Conservation (phyloP, 306 rosid species). For the Vicia faba region DNA sequence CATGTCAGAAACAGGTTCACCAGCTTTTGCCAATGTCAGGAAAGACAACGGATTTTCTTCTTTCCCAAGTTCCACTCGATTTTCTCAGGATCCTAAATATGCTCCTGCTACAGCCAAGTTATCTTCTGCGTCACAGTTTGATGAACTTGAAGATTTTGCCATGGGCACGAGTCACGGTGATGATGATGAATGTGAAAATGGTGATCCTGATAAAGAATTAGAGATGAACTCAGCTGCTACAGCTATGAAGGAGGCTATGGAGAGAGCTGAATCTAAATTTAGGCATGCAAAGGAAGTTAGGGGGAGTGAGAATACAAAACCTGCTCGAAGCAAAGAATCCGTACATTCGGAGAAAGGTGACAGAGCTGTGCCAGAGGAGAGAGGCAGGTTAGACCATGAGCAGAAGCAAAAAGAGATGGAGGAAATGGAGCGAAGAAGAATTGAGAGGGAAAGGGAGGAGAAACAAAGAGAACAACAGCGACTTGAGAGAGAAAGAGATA, state of each 20-base stretch:
- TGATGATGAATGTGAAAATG: slow-evolving; percentile 53
- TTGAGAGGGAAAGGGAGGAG: slow-evolving; percentile 62
- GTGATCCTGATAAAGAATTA: slow-evolving; percentile 65
- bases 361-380: slow-evolving; percentile 47
- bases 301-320: slow-evolving; percentile 80
- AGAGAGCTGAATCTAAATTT: slow-evolving; percentile 88
- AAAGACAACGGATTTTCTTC: slow-evolving; percentile 58
- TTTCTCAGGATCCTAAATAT: slow-evolving; percentile 60
- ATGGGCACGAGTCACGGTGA: slow-evolving; percentile 51
- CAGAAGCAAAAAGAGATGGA: slow-evolving; percentile 70
- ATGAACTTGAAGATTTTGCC: slow-evolving; percentile 71
- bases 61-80: slow-evolving; percentile 52
- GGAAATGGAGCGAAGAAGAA: slow-evolving; percentile 62
- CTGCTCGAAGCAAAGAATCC: slow-evolving; percentile 67
- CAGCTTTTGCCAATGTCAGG: slow-evolving; percentile 54
- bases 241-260: slow-evolving; percentile 98
- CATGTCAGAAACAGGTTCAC: slow-evolving; percentile 51
- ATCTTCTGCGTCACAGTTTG: slow-evolving; percentile 55
- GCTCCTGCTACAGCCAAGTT: slow-evolving; percentile 55
- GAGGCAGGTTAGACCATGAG: slow-evolving; percentile 61
- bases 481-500: slow-evolving; percentile 75
- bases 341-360: slow-evolving; percentile 69
- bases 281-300: slow-evolving; percentile 87
- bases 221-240: slow-evolving; percentile 93
- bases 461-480: slow-evolving; percentile 72